Percentiles rank a stretch among this genome's conserved stretches.
Conservation (phyloP, 139 green algal species). For the Coelastrella sp. region DNA sequence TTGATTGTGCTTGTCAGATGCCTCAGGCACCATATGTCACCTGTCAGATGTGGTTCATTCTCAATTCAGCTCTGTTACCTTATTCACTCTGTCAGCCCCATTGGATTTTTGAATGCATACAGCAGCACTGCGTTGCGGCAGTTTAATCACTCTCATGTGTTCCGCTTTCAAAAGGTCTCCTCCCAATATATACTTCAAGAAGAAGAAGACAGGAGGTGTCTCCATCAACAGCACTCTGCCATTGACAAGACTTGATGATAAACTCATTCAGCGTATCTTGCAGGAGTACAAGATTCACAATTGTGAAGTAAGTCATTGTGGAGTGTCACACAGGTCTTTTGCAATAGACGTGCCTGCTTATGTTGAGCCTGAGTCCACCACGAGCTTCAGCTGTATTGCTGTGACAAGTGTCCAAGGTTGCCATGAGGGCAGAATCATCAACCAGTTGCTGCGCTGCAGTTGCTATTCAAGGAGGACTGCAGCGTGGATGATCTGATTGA, state of each 20-base stretch:
- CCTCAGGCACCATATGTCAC: no score
- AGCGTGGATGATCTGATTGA: conserved; percentile 97
- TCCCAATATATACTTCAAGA: conserved; percentile 94
- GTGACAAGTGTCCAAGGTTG: no score
- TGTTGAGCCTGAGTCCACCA: no score
- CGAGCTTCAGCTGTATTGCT: no score
- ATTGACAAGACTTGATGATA: conserved; percentile 94
- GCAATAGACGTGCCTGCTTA: background rate
- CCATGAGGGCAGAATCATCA: no score
- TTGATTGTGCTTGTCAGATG: no score
- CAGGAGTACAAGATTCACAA: conserved; percentile 91
- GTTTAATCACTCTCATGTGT: no score
- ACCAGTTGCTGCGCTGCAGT: conserved; percentile 33
- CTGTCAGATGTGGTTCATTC: no score
- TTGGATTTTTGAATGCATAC: background rate
- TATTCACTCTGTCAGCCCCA: background rate
- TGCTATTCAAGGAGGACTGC: conserved; percentile 92
- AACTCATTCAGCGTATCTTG: conserved; percentile 91
- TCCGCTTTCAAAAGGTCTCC: no score
- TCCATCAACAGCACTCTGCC: conserved; percentile 87
- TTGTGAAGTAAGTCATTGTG: conserved; percentile 59
- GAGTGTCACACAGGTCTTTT: background rate
- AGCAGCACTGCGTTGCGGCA: no score
- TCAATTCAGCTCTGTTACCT: no score
- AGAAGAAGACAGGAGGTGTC: conserved; percentile 96